Percentiles rank a stretch among this genome's conserved stretches.
Evolutionary conservation across 1,139 yeast genomes (phyloP).

Genomic region (Nakaseomyces delphensis): DNA sequence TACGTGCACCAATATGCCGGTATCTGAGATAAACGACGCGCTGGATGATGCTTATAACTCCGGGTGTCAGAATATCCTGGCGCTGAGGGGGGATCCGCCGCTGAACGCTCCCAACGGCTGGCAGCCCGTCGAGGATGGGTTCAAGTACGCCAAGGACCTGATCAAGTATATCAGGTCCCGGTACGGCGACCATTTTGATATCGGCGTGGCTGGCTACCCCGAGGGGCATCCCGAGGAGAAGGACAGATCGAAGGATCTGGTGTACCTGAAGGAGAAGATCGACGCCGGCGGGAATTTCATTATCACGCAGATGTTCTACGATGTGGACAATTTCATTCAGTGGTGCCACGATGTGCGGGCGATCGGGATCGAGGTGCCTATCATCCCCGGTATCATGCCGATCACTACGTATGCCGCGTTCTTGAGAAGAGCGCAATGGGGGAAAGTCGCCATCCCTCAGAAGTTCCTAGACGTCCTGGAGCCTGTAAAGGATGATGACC

Average conservation of each 20-base stretch:
- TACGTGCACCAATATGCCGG: constrained; percentile 93
- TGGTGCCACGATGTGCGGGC: constrained; percentile 75
- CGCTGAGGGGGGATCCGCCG: constrained; percentile 82
- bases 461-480: constrained; percentile 63
- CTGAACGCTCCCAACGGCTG: constrained; percentile 41
- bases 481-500: constrained; percentile 86
- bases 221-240: constrained; percentile 76
- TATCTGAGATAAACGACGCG: constrained; percentile 74
- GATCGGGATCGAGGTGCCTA: constrained; percentile 74
- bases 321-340: constrained; percentile 67
- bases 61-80: constrained; percentile 89
- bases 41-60: constrained; percentile 75
- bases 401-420: constrained; percentile 90
- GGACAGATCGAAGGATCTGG: constrained; percentile 44
- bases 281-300: constrained; percentile 92
- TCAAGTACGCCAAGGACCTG: constrained; percentile 62
- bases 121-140: constrained; percentile 54
- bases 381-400: constrained; percentile 98
- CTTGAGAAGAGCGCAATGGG: constrained; percentile 90
- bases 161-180: constrained; percentile 46
- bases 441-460: constrained; percentile 71
- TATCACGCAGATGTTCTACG: constrained; percentile 89
- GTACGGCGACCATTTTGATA: constrained; percentile 56
- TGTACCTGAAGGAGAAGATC: constrained; percentile 71
- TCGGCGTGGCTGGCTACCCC: constrained; percentile 72